phyloP scores from a whole-genome alignment of 2,329 filamentous ascomycete genomes.

The Paraconiothyrium sp. region DNA sequence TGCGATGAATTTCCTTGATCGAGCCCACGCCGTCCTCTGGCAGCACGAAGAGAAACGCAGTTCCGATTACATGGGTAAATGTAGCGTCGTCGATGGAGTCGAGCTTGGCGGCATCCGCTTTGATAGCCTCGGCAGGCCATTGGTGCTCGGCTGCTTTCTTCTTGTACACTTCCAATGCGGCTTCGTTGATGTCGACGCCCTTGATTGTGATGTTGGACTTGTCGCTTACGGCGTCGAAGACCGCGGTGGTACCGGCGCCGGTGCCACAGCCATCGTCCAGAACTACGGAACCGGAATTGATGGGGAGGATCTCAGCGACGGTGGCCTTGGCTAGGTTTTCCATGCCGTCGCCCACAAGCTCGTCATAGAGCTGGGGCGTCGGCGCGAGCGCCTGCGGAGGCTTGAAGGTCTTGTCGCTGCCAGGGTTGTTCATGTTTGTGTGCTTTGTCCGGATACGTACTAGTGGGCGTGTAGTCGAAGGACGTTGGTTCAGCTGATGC shows the following conservation, averaged over 20 bases:
- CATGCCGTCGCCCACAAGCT: slow-evolving; percentile 23
- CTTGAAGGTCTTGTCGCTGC: slow-evolving; percentile 15
- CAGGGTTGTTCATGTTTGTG: slow-evolving; percentile 17
- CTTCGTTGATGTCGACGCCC: slow-evolving; percentile 19
- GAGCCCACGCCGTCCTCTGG: slow-evolving; percentile 25
- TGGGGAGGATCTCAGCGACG: slow-evolving; percentile 13
- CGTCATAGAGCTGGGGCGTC: slow-evolving; percentile 21
- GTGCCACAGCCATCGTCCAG: slow-evolving; percentile 25
- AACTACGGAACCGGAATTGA: slow-evolving; percentile 11
- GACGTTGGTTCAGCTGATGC: too few relatives aligned
- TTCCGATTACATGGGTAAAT: slow-evolving; percentile 22
- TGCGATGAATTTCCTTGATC: slow-evolving; percentile 26
- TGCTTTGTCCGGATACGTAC: too few relatives aligned
- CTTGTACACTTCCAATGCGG: slow-evolving; percentile 17
- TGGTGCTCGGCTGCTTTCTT: not conserved
- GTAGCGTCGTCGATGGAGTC: slow-evolving; percentile 14
- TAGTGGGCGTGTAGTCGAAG: too few relatives aligned
- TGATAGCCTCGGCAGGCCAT: slow-evolving; percentile 22
- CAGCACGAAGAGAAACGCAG: slow-evolving; percentile 18
- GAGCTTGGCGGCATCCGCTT: slow-evolving; percentile 15
- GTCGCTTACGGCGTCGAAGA: slow-evolving; percentile 1
- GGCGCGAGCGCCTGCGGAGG: slow-evolving; percentile 22
- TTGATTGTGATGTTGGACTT: slow-evolving; percentile 1
- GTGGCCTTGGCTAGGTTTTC: slow-evolving; percentile 20
- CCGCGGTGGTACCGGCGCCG: slow-evolving; percentile 20